phyloP scores from a whole-genome alignment of 495 filamentous ascomycete species.

The Cladorrhinum samala region DNA sequence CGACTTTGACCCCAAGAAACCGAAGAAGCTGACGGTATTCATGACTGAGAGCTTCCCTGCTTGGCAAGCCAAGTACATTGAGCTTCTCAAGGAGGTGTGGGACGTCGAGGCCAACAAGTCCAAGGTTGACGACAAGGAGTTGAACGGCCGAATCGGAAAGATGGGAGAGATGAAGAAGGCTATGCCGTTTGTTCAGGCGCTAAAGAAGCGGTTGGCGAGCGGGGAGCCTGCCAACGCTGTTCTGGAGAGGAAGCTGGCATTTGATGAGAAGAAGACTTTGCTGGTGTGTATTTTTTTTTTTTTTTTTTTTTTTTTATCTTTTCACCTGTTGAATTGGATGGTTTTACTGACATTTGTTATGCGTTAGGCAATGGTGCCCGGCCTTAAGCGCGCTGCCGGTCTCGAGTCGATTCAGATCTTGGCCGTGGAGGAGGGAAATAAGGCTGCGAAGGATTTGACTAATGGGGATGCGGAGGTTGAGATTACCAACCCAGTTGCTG shows the following conservation, averaged over 20 bases:
- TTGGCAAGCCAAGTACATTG: conserved; percentile 91
- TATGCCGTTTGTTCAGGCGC: conserved; percentile 88
- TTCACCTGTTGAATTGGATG: background rate
- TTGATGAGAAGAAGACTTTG: conserved; percentile 73
- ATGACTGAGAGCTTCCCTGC: conserved; percentile 67
- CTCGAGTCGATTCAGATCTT: conserved; percentile 58
- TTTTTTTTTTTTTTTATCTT: background rate
- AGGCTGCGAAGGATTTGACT: conserved; percentile 51
- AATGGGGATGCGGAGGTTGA: conserved; percentile 48
- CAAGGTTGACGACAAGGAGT: conserved; percentile 67
- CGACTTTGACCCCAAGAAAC: conserved; percentile 78
- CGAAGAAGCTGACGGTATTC: conserved; percentile 88
- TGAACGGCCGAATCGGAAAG: conserved; percentile 68
- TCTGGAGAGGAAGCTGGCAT: conserved; percentile 73
- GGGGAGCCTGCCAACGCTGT: conserved; percentile 57
- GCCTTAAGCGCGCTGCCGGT: conserved; percentile 55
- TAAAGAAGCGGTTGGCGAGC: conserved; percentile 71
- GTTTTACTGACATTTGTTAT: conserved; percentile 5
- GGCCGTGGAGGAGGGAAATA: conserved; percentile 63
- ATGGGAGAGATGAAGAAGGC: conserved; percentile 89
- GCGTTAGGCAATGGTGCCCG: conserved; percentile 35
- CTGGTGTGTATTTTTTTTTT: conserved; percentile 29
- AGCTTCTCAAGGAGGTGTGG: conserved; percentile 60
- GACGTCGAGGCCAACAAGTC: conserved; percentile 34
- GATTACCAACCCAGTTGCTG: conserved; percentile 51